phyloP scores from a whole-genome alignment of 2,329 filamentous ascomycete species.

The Ophiostoma fasciatum region DNA sequence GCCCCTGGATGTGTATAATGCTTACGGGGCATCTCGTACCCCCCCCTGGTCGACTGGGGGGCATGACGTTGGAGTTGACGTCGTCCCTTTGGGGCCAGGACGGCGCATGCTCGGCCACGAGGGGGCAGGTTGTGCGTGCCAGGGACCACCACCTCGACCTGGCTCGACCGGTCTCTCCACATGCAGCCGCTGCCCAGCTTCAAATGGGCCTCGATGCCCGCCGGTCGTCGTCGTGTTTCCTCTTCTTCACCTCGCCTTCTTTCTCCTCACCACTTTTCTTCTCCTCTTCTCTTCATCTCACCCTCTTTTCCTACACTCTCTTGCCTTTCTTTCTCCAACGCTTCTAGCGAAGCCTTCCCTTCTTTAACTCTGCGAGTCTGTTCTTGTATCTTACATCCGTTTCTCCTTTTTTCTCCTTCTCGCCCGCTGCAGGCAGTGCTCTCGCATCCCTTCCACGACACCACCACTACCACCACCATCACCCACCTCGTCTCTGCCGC shows the following conservation, averaged over 20 bases:
- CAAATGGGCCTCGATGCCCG: constrained; percentile 5
- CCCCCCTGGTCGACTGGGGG: background rate
- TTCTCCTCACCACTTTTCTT: constrained; percentile 1
- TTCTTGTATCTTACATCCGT: constrained; percentile 5
- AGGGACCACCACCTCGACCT: no score
- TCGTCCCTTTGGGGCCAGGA: no score
- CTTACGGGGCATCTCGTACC: no score
- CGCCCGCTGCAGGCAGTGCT: background rate
- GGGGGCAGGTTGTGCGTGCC: no score
- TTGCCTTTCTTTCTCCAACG: constrained; percentile 7
- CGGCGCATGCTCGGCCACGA: no score
- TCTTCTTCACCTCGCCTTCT: constrained; percentile 1
- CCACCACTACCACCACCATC: no score
- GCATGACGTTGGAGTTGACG: constrained; percentile 1
- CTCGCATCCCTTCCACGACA: background rate
- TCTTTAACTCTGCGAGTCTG: constrained; percentile 11
- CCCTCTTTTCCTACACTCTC: constrained; percentile 5
- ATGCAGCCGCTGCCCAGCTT: background rate
- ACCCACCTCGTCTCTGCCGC: background rate
- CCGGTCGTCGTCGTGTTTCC: background rate
- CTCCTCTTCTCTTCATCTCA: background rate
- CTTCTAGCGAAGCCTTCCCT: constrained; percentile 10
- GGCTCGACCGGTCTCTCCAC: background rate
- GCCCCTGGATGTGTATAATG: no score
- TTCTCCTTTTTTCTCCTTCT: constrained; percentile 11